phyloP scores from a whole-genome alignment of 768 basidiomycete genomes.

The Psilocybe subaeruginosa region DNA sequence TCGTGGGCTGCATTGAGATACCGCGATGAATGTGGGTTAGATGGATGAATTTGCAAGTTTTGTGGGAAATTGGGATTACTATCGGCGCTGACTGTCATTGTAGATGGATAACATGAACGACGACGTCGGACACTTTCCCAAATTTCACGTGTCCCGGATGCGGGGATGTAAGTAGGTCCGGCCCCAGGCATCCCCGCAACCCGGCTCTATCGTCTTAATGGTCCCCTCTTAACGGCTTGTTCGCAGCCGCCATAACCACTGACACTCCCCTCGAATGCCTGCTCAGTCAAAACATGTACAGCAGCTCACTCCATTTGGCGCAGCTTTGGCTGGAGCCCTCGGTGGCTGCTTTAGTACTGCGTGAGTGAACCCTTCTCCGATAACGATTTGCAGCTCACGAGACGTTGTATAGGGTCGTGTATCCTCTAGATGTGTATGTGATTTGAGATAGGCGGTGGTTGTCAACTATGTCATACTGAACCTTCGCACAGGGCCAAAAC shows the following conservation, averaged over 20 bases:
- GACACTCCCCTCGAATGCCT: conserved; percentile 39
- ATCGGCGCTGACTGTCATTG: neutral
- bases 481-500: conserved; percentile 77
- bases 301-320: conserved; percentile 83
- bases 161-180: conserved; percentile 5
- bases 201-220: conserved; percentile 9
- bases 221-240: neutral
- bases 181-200: conserved; percentile 22
- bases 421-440: conserved; percentile 91
- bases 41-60: conserved; percentile 28
- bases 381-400: neutral
- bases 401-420: conserved; percentile 69
- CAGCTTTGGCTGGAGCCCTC: conserved; percentile 90
- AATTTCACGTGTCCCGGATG: conserved; percentile 17
- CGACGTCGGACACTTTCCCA: neutral
- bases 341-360: conserved; percentile 94
- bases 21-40: conserved; percentile 13
- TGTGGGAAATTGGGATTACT: conserved; percentile 39
- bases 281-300: conserved; percentile 61
- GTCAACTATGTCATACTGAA: conserved; percentile 1
- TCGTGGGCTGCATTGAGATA: neutral
- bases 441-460: conserved; percentile 12
- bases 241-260: conserved; percentile 17
- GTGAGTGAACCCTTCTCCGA: conserved; percentile 49
- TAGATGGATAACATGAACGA: neutral